phyloP scores from a whole-genome alignment of 1,284 basidiomycete genomes.

The Mycosarcoma maydis region DNA sequence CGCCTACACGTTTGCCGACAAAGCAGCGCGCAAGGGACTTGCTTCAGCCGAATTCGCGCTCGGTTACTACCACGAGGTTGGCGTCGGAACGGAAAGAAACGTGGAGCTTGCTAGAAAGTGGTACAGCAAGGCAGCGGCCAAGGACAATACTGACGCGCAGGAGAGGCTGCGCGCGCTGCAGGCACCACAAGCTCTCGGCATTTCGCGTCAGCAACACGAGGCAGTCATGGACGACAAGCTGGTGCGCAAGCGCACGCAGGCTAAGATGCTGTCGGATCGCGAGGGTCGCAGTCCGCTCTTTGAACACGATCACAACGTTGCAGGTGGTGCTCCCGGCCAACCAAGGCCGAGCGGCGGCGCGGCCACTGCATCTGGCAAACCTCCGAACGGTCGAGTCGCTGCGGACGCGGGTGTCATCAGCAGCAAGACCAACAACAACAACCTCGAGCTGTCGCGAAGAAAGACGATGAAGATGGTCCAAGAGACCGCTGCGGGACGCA shows the following conservation, averaged over 20 bases:
- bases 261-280: conserved; percentile 66
- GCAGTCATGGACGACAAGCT: conserved; percentile 80
- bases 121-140: conserved; percentile 76
- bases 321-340: not conserved
- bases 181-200: conserved; percentile 63
- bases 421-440: conserved; percentile 3
- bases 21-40: conserved; percentile 82
- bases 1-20: conserved; percentile 89
- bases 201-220: conserved; percentile 84
- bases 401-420: not conserved
- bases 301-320: conserved; percentile 35
- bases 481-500: conserved; percentile 40
- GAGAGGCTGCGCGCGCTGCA: conserved; percentile 79
- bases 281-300: conserved; percentile 41
- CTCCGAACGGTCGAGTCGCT: conserved; percentile 6
- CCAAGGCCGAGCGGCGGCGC: conserved; percentile 18
- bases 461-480: conserved; percentile 59
- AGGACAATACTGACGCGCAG: conserved; percentile 81
- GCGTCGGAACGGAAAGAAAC: conserved; percentile 70
- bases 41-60: conserved; percentile 90
- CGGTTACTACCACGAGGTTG: conserved; percentile 87
- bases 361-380: conserved; percentile 7
- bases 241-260: conserved; percentile 83
- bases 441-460: conserved; percentile 41
- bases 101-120: conserved; percentile 75